Evolutionary conservation across 2,329 filamentous ascomycete species (phyloP), one percentile per base, ranked within the genome.

Genomic region (Taxawa tesnikishii): DNA sequence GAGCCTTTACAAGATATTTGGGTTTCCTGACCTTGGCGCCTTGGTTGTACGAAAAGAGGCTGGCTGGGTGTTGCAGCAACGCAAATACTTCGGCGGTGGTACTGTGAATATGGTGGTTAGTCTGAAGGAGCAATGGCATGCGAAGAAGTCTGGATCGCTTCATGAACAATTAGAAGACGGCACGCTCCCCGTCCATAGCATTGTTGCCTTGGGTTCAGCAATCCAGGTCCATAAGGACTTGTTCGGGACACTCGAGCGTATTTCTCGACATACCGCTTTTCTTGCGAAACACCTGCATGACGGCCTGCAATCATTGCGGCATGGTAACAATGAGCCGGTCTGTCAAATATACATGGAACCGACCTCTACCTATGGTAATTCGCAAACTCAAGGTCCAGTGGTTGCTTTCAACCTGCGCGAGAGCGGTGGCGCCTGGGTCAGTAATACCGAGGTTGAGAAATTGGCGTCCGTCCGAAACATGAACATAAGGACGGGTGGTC

Each of bases 1-100:
- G 24, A 96, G 87, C 54, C 75, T 96, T 42, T 92, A 94, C 61
- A 98, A 96, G 55, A 87, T 94, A 11, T 96, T 96, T 53, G 88
- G 90, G 1, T 94, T 94, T 42, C 88, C 88, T 0, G 83, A 96
- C 43, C 63, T 96, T 1, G 88, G 88, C 2, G 87, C 78, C 3
- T 59, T 98, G 38, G 75, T 96, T 17, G 75, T 96, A 7, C 75
- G 81, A 26, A 84, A 83, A 44, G 66, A 73, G 23, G 72, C 81
- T 9, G 73, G 71, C 5, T 53, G 66, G 26, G 75, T 94, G 29
- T 48, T 55, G 16, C 62, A 70, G 23, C 62, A 65, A 26, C 73
- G 84, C 38, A 75, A 63, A 40, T 98, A 93, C 47, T 98, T 98
- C 56, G 88, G 88, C 5, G 90, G 88, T 5, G 90, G 90, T 4